These are phyloP conservation scores for Bolboschoenoplectus hybrid DNA, from an alignment of 202 grass and related monocot genomes.

Conservation along the genomic window DNA sequence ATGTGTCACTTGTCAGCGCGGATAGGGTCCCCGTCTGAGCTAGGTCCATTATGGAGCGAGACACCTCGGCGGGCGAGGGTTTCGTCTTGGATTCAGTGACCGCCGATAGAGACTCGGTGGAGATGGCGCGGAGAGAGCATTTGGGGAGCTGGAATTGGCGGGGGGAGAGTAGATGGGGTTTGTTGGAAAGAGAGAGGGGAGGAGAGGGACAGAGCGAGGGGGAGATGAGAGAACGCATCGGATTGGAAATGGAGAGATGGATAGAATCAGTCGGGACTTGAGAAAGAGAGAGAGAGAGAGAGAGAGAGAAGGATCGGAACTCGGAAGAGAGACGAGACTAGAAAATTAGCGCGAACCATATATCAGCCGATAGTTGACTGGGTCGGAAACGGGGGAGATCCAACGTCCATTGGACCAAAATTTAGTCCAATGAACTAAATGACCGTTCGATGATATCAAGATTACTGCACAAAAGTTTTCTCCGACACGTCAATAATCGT, in stretches of 20 bases:
- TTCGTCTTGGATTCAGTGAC: slow-evolving; percentile 38
- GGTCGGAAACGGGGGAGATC: not conserved
- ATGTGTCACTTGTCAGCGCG: slow-evolving; percentile 55
- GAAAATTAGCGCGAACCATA: not conserved
- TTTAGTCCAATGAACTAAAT: too few species aligned
- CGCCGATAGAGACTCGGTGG: slow-evolving; percentile 35
- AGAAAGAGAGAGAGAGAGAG: not conserved
- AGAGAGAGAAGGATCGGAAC: not conserved
- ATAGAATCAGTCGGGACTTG: not conserved
- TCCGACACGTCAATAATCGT: too few species aligned
- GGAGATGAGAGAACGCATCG: slow-evolving; percentile 45
- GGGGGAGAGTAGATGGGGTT: not conserved
- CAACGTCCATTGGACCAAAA: not conserved
- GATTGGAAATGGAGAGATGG: slow-evolving; percentile 34
- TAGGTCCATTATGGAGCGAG: slow-evolving; percentile 78
- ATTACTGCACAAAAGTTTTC: too few species aligned
- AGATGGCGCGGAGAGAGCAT: slow-evolving; percentile 38
- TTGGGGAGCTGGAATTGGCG: slow-evolving; percentile 25
- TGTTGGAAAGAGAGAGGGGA: slow-evolving; percentile 37
- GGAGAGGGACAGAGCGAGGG: slow-evolving; percentile 47
- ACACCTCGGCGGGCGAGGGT: slow-evolving; percentile 71
- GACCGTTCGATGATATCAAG: too few species aligned
- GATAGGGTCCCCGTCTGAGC: slow-evolving; percentile 71
- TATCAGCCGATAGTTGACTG: not conserved
- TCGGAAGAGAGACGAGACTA: not conserved